phyloP scores from a whole-genome alignment of 345 rosid genomes.

The Salix arbutifolia region DNA sequence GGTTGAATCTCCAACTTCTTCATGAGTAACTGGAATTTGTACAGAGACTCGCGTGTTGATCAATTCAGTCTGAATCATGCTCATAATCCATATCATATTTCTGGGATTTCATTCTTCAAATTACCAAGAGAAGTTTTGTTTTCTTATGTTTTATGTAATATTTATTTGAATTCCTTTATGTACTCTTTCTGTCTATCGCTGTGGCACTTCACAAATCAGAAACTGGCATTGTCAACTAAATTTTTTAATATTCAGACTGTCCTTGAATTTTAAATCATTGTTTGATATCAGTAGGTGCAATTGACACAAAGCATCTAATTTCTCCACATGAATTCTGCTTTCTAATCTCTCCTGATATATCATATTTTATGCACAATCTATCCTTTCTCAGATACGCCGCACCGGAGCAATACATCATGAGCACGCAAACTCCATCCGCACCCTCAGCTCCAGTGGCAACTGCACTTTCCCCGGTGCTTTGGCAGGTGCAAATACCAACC shows the following conservation, averaged over 20 bases:
- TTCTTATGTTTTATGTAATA: neutral
- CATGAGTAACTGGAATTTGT: neutral
- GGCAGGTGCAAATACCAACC: slow-evolving; percentile 64
- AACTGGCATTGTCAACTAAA: neutral
- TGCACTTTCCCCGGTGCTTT: slow-evolving; percentile 88
- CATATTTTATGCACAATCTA: neutral
- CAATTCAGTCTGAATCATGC: neutral
- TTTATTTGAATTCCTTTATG: neutral
- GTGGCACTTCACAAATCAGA: neutral
- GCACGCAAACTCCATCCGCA: slow-evolving; percentile 99
- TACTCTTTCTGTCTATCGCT: neutral
- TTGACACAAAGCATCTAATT: neutral
- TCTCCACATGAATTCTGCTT: neutral
- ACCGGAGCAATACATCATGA: slow-evolving; percentile 99
- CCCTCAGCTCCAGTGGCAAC: slow-evolving; percentile 97
- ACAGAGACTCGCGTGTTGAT: neutral
- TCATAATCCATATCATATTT: neutral
- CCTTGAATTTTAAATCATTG: neutral
- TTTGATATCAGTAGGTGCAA: neutral
- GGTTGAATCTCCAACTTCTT: neutral
- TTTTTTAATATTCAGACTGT: neutral
- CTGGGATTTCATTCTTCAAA: neutral
- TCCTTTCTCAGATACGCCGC: slow-evolving; percentile 67
- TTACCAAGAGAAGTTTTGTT: neutral
- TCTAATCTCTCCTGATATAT: neutral